Evolutionary conservation across 352 stramenopile species (phyloP), one percentile per base, ranked within the genome.

Genomic region (Pythium aphanidermatum): DNA sequence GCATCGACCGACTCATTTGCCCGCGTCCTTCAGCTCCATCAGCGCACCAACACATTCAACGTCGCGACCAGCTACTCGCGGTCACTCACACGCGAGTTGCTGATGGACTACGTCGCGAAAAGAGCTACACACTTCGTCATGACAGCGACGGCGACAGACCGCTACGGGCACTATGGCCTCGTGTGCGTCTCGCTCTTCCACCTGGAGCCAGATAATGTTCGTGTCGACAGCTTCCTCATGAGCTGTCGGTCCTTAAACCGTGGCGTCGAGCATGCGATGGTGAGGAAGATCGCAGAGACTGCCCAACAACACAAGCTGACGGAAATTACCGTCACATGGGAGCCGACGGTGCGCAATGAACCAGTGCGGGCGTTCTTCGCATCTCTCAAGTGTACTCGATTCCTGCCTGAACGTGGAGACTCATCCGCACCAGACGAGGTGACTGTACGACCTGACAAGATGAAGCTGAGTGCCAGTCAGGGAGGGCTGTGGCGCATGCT

Each of bases 11-110:
- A 16, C 5, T 14, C 55, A 2, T 76, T 77, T 33, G 55, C 51
- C 31, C 61, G 77, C 14, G 58, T 68, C 4, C 43, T 87, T 3
- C 77, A 90, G 56, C 64, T 87, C 31, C 75, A 83, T 34, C 68
- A 86, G 30, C 72, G 77, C 14, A 87, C 74, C 11, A 87, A 86
- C 31, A 75, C 83, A 34, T 87, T 87, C 46, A 87, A 78, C 49
- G 68, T 73, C 11, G 52, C 72, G 36, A 86, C 74, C 29, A 73
- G 54, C 0, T 82, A 77, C 24, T 64, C 70, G 0, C 71, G 74
- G 29, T 27, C 55, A 3, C 17, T 85, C n/a, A 67, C 63, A 13
- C 35, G 61, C 30, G 30, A 64, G 4, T 11, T 13, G 2, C 46
- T 86, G 16, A 19, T 55, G 2, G 17, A 33, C 0, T 83, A 85